Conservation (phyloP, 331 rosid species). For the Quercus phellos region DNA sequence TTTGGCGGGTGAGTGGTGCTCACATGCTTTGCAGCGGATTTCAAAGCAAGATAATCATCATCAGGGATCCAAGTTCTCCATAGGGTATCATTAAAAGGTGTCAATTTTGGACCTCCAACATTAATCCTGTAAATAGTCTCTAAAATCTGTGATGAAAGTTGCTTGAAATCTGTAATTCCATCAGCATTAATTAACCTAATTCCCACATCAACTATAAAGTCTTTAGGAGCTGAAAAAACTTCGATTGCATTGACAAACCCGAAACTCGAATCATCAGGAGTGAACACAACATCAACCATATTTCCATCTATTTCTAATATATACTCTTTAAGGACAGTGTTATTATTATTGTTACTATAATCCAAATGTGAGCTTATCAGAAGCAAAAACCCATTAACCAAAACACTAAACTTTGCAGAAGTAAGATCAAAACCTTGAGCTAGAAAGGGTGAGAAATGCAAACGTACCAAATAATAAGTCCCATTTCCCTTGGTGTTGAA, state of each 20-base stretch:
- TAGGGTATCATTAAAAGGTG: conserved; percentile 90
- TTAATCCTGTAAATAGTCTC: conserved; percentile 86
- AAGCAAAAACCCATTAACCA: conserved; percentile 41
- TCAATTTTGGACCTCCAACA: conserved; percentile 80
- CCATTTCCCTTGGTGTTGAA: conserved; percentile 67
- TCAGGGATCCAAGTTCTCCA: conserved; percentile 99
- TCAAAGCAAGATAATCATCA: conserved; percentile 55
- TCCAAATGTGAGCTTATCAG: conserved; percentile 24
- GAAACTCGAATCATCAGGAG: conserved; percentile 48
- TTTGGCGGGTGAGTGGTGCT: conserved; percentile 52
- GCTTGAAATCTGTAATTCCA: conserved; percentile 44
- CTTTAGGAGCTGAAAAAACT: conserved; percentile 74
- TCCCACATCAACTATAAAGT: conserved; percentile 66
- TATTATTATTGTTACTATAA: conserved; percentile 6
- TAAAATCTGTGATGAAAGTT: conserved; percentile 65
- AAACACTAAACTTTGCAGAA: conserved; percentile 56
- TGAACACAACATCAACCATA: conserved; percentile 54
- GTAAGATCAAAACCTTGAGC: conserved; percentile 44
- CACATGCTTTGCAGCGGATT: conserved; percentile 64
- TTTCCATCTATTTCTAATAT: conserved; percentile 48
- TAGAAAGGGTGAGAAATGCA: conserved; percentile 74
- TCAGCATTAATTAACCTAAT: conserved; percentile 44
- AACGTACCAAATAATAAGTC: conserved; percentile 73
- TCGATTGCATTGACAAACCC: conserved; percentile 84
- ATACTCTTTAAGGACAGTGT: conserved; percentile 53